Conservation (phyloP, 805 yeast species). For the Monosporozyma siamensis region DNA sequence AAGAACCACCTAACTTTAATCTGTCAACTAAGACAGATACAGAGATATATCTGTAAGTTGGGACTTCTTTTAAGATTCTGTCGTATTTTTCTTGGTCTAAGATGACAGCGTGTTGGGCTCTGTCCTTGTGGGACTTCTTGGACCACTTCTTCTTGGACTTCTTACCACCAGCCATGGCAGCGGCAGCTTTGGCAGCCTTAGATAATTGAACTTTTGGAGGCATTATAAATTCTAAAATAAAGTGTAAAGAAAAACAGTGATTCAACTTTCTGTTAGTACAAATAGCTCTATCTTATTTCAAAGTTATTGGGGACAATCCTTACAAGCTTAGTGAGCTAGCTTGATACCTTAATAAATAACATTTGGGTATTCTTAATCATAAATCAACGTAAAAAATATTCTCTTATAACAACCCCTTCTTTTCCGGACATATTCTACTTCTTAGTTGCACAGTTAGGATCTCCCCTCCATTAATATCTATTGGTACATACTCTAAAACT, state of each 20-base stretch:
- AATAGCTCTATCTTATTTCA: neutral
- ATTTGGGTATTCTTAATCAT: too few species aligned
- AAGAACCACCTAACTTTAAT: conserved; percentile 97
- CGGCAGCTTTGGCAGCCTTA: conserved; percentile 99
- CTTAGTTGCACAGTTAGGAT: too few species aligned
- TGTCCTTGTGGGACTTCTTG: conserved; percentile 99
- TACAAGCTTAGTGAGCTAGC: too few species aligned
- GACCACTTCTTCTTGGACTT: conserved; percentile 99
- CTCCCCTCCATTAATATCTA: neutral
- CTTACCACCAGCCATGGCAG: conserved; percentile 99
- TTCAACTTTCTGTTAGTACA: conserved; percentile 1
- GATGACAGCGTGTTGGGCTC: conserved; percentile 96
- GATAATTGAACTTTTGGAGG: conserved; percentile 99
- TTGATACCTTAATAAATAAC: too few species aligned
- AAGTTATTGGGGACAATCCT: neutral
- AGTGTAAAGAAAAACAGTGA: neutral
- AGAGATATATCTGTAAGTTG: conserved; percentile 96
- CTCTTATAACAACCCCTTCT: too few species aligned
- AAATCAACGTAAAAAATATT: too few species aligned
- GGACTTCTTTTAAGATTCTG: conserved; percentile 98
- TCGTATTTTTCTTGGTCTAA: conserved; percentile 98
- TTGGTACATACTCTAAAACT: conserved; percentile 9
- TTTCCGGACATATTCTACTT: too few species aligned
- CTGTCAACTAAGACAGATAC: conserved; percentile 98
- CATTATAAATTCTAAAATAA: conserved; percentile 44